phyloP scores from a whole-genome alignment of 441 rosid species.

The Brassica hybrid region DNA sequence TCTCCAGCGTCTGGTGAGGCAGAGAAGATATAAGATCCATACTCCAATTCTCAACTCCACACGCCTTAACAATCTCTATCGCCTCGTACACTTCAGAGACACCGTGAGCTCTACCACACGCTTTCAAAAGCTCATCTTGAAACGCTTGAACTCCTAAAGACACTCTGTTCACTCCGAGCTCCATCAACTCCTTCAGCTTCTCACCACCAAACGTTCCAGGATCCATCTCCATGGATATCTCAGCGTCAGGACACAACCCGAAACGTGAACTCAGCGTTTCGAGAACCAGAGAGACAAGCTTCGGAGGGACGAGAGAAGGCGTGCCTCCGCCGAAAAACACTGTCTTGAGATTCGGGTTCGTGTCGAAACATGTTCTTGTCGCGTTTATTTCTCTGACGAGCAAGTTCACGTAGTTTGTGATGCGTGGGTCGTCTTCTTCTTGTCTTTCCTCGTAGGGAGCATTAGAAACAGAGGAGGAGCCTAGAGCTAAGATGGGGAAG shows the following conservation, averaged over 20 bases:
- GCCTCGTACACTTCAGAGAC: slow-evolving; percentile 74
- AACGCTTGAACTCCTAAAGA: slow-evolving; percentile 94
- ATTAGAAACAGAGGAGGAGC: slow-evolving; percentile 49
- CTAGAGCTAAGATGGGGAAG: slow-evolving; percentile 89
- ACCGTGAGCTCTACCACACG: slow-evolving; percentile 96
- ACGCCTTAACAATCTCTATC: slow-evolving; percentile 61
- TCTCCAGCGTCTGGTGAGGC: slow-evolving; percentile 77
- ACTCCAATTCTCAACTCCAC: slow-evolving; percentile 90
- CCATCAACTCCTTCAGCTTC: slow-evolving; percentile 62
- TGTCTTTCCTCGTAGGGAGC: slow-evolving; percentile 25
- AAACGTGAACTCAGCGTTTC: slow-evolving; percentile 62
- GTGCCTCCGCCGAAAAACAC: slow-evolving; percentile 97
- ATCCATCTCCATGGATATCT: slow-evolving; percentile 97
- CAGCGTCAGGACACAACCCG: slow-evolving; percentile 65
- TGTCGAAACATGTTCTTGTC: slow-evolving; percentile 47
- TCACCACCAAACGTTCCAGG: slow-evolving; percentile 82
- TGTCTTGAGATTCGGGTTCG: slow-evolving; percentile 67
- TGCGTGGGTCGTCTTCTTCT: slow-evolving; percentile 72
- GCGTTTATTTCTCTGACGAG: slow-evolving; percentile 72
- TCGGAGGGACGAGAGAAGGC: slow-evolving; percentile 90
- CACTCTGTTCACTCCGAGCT: slow-evolving; percentile 85
- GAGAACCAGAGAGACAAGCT: slow-evolving; percentile 64
- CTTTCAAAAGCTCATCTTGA: slow-evolving; percentile 81
- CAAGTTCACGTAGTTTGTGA: slow-evolving; percentile 66
- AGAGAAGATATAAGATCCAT: slow-evolving; percentile 94